A percentile compares a stretch with the other conserved stretches of the same genome.
phyloP scores from a whole-genome alignment of 2,329 filamentous ascomycete species.

The Davidsoniella australis region DNA sequence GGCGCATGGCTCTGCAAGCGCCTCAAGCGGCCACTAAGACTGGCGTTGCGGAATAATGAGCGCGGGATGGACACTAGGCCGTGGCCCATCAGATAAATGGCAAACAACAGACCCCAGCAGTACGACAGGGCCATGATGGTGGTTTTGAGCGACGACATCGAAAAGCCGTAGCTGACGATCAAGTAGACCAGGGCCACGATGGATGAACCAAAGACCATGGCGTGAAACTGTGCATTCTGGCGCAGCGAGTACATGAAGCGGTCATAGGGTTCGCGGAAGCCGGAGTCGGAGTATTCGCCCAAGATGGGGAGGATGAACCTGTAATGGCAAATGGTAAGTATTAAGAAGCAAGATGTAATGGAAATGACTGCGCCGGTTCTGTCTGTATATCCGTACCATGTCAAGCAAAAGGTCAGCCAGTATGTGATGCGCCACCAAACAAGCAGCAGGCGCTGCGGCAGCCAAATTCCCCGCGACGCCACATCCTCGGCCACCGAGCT shows the following conservation, averaged over 20 bases:
- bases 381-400: slow-evolving; percentile 43
- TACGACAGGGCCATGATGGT: slow-evolving; percentile 89
- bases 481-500: slow-evolving; percentile 58
- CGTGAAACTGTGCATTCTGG: slow-evolving; percentile 76
- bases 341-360: too few species aligned
- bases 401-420: slow-evolving; percentile 90
- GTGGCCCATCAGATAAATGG: slow-evolving; percentile 96
- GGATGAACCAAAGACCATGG: slow-evolving; percentile 56
- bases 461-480: slow-evolving; percentile 66
- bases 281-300: slow-evolving; percentile 86
- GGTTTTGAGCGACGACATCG: slow-evolving; percentile 57
- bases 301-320: slow-evolving; percentile 85
- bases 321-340: slow-evolving; percentile 3
- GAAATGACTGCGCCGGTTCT: not conserved
- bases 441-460: slow-evolving; percentile 59
- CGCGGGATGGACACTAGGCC: slow-evolving; percentile 83
- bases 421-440: slow-evolving; percentile 92
- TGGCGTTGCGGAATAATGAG: slow-evolving; percentile 61
- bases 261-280: slow-evolving; percentile 71
- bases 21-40: slow-evolving; percentile 54
- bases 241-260: slow-evolving; percentile 72
- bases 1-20: slow-evolving; percentile 66
- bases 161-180: slow-evolving; percentile 59
- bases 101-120: slow-evolving; percentile 77
- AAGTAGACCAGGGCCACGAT: slow-evolving; percentile 66